These are phyloP conservation scores for Raffaelea arxii DNA, from an alignment of 2,329 filamentous ascomycete genomes.

Conservation along the genomic window DNA sequence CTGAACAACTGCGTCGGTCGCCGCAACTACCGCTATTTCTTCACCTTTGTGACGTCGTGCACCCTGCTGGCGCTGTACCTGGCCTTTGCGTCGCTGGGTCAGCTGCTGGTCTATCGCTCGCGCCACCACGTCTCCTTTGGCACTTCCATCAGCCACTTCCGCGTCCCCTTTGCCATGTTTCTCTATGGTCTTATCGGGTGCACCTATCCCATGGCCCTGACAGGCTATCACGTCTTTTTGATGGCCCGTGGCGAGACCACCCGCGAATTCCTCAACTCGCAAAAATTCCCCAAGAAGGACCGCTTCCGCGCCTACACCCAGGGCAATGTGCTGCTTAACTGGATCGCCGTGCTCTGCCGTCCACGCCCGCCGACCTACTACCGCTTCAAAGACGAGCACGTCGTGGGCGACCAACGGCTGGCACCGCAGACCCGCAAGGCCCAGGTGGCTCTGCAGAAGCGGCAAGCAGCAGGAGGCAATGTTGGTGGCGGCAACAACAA, in stretches of 20 bases:
- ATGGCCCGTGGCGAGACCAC: conserved; percentile 90
- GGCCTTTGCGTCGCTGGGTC: conserved; percentile 66
- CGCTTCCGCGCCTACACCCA: conserved; percentile 86
- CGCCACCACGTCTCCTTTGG: conserved; percentile 58
- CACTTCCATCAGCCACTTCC: conserved; percentile 57
- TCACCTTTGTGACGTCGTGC: conserved; percentile 75
- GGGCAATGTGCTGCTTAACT: conserved; percentile 65
- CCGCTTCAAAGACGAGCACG: conserved; percentile 68
- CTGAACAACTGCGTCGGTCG: conserved; percentile 96
- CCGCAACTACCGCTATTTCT: conserved; percentile 97
- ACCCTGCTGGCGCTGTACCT: conserved; percentile 70
- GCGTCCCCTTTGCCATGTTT: conserved; percentile 79
- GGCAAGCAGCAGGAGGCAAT: conserved; percentile 25
- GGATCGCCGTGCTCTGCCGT: conserved; percentile 68
- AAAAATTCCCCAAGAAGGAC: conserved; percentile 89
- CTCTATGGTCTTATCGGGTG: conserved; percentile 69
- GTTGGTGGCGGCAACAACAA: conserved; percentile 34
- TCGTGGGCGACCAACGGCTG: conserved; percentile 77
- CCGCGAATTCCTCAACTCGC: conserved; percentile 87
- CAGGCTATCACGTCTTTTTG: conserved; percentile 83
- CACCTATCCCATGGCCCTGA: conserved; percentile 74
- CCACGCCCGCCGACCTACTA: conserved; percentile 84
- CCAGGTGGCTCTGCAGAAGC: background rate
- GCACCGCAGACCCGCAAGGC: conserved; percentile 36
- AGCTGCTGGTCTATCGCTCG: conserved; percentile 64